Percentiles rank a stretch among this genome's conserved stretches.
These are phyloP conservation scores for Primulina huaijiensis DNA, from an alignment of 257 asterid genomes.

Conservation along the genomic window DNA sequence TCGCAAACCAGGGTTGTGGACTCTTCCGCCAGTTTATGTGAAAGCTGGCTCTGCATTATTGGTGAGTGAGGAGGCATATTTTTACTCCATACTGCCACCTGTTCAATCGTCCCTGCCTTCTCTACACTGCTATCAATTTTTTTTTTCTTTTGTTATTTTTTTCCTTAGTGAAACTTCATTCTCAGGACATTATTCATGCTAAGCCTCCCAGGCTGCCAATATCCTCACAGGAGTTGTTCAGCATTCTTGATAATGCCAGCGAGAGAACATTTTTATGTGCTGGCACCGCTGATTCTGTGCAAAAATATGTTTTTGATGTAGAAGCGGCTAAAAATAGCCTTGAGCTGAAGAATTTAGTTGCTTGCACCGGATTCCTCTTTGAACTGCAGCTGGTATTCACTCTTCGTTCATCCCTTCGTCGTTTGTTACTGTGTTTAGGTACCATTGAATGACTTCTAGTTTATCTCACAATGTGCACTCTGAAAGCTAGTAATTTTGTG, in stretches of 20 bases:
- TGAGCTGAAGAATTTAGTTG: slow-evolving; percentile 80
- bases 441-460: slow-evolving; percentile 1
- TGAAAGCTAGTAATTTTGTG: slow-evolving; percentile 1
- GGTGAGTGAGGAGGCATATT: slow-evolving; percentile 62
- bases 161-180: slow-evolving; percentile 21
- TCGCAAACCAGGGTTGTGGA: slow-evolving; percentile 59
- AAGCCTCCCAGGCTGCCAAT: slow-evolving; percentile 59
- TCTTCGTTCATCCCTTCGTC: slow-evolving; percentile 10
- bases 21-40: slow-evolving; percentile 67
- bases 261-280: slow-evolving; percentile 90
- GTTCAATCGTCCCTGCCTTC: slow-evolving; percentile 17
- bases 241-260: slow-evolving; percentile 90
- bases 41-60: slow-evolving; percentile 67
- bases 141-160: slow-evolving; percentile 13
- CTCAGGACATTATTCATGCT: slow-evolving; percentile 79
- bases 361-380: slow-evolving; percentile 71
- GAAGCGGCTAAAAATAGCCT: slow-evolving; percentile 62
- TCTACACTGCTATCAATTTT: slow-evolving; percentile 6
- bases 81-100: slow-evolving; percentile 22
- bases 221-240: slow-evolving; percentile 70
- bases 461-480: slow-evolving; percentile 19
- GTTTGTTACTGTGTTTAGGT: slow-evolving; percentile 2
- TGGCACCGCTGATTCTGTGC: slow-evolving; percentile 80
- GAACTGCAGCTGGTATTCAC: slow-evolving; percentile 78
- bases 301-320: slow-evolving; percentile 66